Evolutionary conservation across 2,329 filamentous ascomycete genomes (phyloP).

Genomic region (Fusarium dimerum): DNA sequence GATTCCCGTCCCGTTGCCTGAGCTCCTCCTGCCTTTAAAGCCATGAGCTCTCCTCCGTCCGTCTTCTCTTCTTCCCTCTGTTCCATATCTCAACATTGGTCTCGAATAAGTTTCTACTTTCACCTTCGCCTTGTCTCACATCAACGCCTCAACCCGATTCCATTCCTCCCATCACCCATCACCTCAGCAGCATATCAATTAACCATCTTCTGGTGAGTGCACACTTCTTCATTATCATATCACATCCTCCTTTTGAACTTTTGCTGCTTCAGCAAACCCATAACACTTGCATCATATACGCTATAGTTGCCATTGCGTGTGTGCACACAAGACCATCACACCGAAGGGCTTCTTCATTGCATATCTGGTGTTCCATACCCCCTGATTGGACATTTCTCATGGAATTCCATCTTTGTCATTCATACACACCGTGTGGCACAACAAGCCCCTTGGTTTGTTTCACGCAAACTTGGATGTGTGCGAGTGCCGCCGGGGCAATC

Average conservation of each 20-base stretch:
- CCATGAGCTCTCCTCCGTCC: constrained; percentile 16
- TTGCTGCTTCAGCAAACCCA: too few relatives aligned
- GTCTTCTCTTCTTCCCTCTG: constrained; percentile 20
- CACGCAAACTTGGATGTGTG: constrained; percentile 30
- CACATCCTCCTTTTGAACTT: not conserved
- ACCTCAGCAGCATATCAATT: not conserved
- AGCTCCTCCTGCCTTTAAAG: constrained; percentile 25
- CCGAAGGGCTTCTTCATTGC: constrained; percentile 19
- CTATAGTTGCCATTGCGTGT: not conserved
- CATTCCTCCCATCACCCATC: not conserved
- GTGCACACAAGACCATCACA: constrained; percentile 6
- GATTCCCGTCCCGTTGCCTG: constrained; percentile 16
- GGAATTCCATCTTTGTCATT: constrained; percentile 18
- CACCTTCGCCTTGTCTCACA: constrained; percentile 26
- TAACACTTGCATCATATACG: too few relatives aligned
- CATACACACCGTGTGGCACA: constrained; percentile 25
- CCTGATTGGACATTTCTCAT: constrained; percentile 10
- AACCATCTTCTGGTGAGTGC: not conserved
- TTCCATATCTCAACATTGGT: constrained; percentile 19
- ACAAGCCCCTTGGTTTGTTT: constrained; percentile 28
- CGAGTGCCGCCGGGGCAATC: constrained; percentile 12
- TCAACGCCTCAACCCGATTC: constrained; percentile 14
- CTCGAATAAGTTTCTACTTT: constrained; percentile 19
- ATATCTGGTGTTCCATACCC: constrained; percentile 12
- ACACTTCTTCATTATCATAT: not conserved